phyloP scores from a whole-genome alignment of 2,329 filamentous ascomycete species.

The Colletotrichum incanum region DNA sequence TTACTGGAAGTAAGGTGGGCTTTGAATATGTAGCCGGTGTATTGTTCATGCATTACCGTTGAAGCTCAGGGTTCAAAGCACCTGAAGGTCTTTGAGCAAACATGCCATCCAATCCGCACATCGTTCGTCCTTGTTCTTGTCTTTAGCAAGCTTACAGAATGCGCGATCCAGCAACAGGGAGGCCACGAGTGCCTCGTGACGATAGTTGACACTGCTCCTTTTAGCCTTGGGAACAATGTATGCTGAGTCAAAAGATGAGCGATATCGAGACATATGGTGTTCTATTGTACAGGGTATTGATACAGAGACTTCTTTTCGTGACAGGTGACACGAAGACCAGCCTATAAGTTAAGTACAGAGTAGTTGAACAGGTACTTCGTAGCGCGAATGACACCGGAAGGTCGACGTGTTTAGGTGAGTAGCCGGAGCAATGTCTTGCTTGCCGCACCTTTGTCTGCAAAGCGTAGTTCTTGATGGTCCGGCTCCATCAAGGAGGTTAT shows the following conservation, averaged over 20 bases:
- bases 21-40: not conserved
- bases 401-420: not conserved
- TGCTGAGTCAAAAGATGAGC: not conserved
- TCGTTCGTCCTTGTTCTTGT: too few relatives aligned
- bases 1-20: not conserved
- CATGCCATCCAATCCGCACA: too few relatives aligned
- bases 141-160: not conserved
- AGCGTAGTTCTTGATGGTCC: not conserved
- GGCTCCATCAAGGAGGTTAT: too few relatives aligned
- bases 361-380: not conserved
- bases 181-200: not conserved
- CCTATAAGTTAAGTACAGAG: not conserved
- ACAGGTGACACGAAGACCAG: slow-evolving; percentile 3
- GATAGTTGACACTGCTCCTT: not conserved
- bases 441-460: not conserved
- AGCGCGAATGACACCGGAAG: not conserved
- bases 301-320: slow-evolving; percentile 35
- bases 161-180: not conserved
- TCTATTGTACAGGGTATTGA: slow-evolving; percentile 29
- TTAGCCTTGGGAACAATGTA: not conserved
- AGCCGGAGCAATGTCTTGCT: not conserved
- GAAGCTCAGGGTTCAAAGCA: not conserved
- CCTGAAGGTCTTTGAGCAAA: not conserved
- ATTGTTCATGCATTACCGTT: not conserved
- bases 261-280: slow-evolving; percentile 17